Evolutionary conservation across 2,329 filamentous ascomycete genomes (phyloP), one percentile per base, ranked within the genome.

Genomic region (Phyllosticta paracitricarpa): DNA sequence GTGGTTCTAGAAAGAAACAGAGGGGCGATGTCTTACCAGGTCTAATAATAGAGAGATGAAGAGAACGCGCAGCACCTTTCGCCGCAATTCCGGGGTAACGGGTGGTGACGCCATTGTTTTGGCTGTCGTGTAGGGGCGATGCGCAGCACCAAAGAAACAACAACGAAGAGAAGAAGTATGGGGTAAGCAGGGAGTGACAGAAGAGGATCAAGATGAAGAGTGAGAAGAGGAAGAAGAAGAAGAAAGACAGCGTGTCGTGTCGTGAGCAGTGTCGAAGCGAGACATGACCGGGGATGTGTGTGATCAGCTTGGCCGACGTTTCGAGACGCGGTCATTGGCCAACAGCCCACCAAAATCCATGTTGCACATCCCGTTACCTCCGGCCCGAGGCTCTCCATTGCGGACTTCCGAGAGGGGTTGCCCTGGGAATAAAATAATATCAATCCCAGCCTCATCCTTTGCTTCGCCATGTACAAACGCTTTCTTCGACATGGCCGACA

Each of bases 21-120:
- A 17, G 17, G 51, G 61, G 54, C 30, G 48, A 53, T 54, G 35
- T 5, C 53, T 40, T 82, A 97, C 93, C 76, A 97, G 76, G 74
- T 97, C 93, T 12, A 97, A 81, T 17, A 97, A 81, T 51, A 97
- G 81, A 59, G 93, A 97, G 64, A 94, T 81, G 75, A 96, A 92
- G 65, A 97, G 84, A 68, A 97, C 91, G 69, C 82, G 87, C 64
- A 97, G 80, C 65, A 97, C 91, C 77, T 82, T 87, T 77, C 90
- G 96, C 64, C 92, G 85, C 73, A 80, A 74, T 60, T 75, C 70
- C 60, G 74, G 70, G 52, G 77, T 68, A 53, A 79, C 72, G 10
- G 73, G 70, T 62, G 72, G 59, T 30, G 55, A 54, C 35, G 59
- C 40, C 40, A 48, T 48, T 48, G 40, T 48, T 48, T 30, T 24